phyloP scores from a whole-genome alignment of 176 grass and related monocot genomes.

The Carex myosuroides region DNA sequence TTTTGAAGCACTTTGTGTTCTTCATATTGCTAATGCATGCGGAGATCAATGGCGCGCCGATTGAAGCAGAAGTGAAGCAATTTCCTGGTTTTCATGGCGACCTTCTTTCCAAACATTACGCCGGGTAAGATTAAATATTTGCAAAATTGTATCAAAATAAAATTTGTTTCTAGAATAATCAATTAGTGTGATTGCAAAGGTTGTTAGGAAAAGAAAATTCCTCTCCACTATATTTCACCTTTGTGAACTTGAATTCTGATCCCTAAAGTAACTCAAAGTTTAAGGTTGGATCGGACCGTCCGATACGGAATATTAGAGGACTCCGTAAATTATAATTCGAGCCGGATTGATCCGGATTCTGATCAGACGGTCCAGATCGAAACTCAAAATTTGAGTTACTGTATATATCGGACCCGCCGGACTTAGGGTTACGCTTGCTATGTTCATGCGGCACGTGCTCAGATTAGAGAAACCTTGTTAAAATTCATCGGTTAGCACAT shows the following conservation, averaged over 20 bases:
- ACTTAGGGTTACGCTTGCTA: not conserved
- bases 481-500: not conserved
- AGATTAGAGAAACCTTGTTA: not conserved
- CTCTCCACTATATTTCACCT: too few species aligned
- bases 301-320: too few species aligned
- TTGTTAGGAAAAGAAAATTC: not conserved
- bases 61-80: slow-evolving; percentile 30
- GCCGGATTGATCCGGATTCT: too few species aligned
- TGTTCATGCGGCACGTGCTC: not conserved
- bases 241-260: not conserved
- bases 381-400: too few species aligned
- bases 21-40: not conserved
- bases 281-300: too few species aligned
- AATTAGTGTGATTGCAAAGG: not conserved
- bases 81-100: slow-evolving; percentile 52
- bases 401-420: too few species aligned
- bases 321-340: too few species aligned
- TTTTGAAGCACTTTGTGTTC: not conserved
- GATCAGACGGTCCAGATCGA: too few species aligned
- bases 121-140: slow-evolving; percentile 30
- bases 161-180: too few species aligned
- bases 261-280: too few species aligned
- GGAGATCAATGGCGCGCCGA: not conserved
- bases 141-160: not conserved
- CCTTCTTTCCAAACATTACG: slow-evolving; percentile 53